Evolutionary conservation across 768 basidiomycete species (phyloP).

Genomic region (Nidularia sp.): DNA sequence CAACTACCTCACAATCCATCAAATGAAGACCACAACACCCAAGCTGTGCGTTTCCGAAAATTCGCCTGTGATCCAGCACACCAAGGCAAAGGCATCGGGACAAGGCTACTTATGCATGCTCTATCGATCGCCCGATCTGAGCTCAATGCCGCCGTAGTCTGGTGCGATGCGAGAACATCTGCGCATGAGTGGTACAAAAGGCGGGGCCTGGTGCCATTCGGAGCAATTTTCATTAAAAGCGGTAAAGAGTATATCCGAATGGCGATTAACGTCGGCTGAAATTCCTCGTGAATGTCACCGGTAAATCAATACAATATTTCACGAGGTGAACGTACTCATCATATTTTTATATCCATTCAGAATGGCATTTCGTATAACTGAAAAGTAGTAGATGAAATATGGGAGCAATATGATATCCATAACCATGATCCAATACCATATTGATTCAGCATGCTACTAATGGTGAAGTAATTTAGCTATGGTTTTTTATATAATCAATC

Average conservation of each 20-base stretch:
- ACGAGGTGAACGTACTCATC: too few species aligned
- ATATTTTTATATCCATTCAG: too few species aligned
- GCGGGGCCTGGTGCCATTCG: slow-evolving; percentile 47
- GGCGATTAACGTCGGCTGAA: slow-evolving; percentile 24
- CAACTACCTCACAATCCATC: neutral
- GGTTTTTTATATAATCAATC: too few species aligned
- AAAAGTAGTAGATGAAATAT: too few species aligned
- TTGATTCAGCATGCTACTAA: too few species aligned
- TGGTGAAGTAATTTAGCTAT: too few species aligned
- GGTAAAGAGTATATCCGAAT: slow-evolving; percentile 54
- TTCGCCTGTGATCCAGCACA: slow-evolving; percentile 52
- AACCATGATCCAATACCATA: too few species aligned
- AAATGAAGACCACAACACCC: slow-evolving; percentile 1
- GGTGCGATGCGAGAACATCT: slow-evolving; percentile 55
- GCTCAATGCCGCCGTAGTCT: slow-evolving; percentile 36
- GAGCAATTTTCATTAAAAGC: slow-evolving; percentile 48
- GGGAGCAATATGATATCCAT: too few species aligned
- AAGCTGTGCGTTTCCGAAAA: slow-evolving; percentile 49
- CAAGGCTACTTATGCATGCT: slow-evolving; percentile 37
- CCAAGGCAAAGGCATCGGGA: slow-evolving; percentile 52
- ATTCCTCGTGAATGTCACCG: neutral
- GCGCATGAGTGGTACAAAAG: slow-evolving; percentile 47
- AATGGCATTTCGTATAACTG: too few species aligned
- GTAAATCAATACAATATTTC: too few species aligned
- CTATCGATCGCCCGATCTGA: slow-evolving; percentile 35